Evolutionary conservation across 2,329 filamentous ascomycete genomes (phyloP), one percentile per base, ranked within the genome.

Genomic region (Chaetomiaceae sp.): DNA sequence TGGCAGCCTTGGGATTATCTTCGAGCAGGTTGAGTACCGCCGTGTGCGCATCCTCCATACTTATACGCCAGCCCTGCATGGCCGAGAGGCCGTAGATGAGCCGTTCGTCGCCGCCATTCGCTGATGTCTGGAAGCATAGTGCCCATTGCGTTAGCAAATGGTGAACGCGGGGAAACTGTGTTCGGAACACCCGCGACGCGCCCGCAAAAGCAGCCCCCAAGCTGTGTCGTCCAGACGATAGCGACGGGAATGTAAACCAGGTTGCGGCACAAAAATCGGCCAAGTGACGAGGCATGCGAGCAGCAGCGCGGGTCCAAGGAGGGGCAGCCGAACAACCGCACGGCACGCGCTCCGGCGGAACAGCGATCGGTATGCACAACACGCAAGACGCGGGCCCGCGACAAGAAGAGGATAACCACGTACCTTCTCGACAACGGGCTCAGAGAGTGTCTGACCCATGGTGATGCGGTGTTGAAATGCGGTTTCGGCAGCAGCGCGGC

Each of bases 51-150:
- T 99, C 94, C 73, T 99, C 94, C 94, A 99, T 99, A 78, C 89
- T 96, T 75, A 99, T 97, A 76, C 94, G 88, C 94, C 94, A 99
- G 78, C 94, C 94, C 75, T 99, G 94, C 94, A 99, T 99, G 73
- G 90, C 90, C 62, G 94, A 99, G 62, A 97, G 85, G 68, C 94
- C 94, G 73, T 89, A 99, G 69, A 94, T 75, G 69, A 96, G 84
- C 69, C 89, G 86, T 61, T 95, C 90, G 88, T 97, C 91, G 75
- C 90, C 85, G 73, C 91, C 91, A 69, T 85, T 85, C 70, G 87
- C 85, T 67, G 94, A 99, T 75, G 85, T 79, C 94, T 97, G 69
- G 54, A 61, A 56, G 33, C 57, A 53, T 34, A 40, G 57, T 14
- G 25, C 55, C 48, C 30, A 46, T 55, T 49, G 50, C 42, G 66